Base-by-base conservation (phyloP, 179 eudicot genomes). In the Monotropa hypopitys region DNA sequence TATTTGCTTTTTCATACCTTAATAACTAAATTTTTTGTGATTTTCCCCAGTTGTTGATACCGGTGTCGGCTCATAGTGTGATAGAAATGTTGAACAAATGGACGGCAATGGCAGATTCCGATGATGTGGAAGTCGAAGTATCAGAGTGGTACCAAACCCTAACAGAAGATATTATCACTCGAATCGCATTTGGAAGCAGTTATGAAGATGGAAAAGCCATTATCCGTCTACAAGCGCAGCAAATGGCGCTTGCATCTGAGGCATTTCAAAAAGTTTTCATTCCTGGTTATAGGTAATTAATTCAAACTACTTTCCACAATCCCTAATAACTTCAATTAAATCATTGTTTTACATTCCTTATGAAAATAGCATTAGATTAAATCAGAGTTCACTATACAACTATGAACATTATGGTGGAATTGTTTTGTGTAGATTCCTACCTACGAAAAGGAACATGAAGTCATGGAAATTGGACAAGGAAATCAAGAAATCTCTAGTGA, bases 391-490 rank as follows among this genome's bases (percentile, higher is more conserved):
- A n/a, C n/a, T n/a, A n/a, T n/a, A n/a, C n/a, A n/a, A n/a, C n/a
- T n/a, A n/a, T n/a, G 3, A 38, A 38, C 2, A 2, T 2, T 38
- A 38, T 38, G 3, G 40, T 38, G 40, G 3, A 38, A 38, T 15
- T 8, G 0, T 12, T 10, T 11, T 20, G n/a, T 70, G 32, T 77
- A 92, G 96, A 80, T 92, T 89, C 50, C 23, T 91, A 16, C 97
- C 97, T 35, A 89, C 97, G 28, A 91, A 70, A 68, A 80, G 89
- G 65, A 92, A 92, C 79, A 47, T 89, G 77, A 86, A 70, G 49
- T 87, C 89, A 21, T 91, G 96, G 96, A 91, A 84, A 85, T 56
- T 92, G 78, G 94, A 91, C 76, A 91, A 84, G 81, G 87, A 91
- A 73, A 85, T 92, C n/a, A 86, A 86, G 80, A 89, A 79, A 79